Percentiles rank a stretch among this genome's conserved stretches.
phyloP scores from a whole-genome alignment of 192 early-diverging fungal genomes.

The Podila verticillata region DNA sequence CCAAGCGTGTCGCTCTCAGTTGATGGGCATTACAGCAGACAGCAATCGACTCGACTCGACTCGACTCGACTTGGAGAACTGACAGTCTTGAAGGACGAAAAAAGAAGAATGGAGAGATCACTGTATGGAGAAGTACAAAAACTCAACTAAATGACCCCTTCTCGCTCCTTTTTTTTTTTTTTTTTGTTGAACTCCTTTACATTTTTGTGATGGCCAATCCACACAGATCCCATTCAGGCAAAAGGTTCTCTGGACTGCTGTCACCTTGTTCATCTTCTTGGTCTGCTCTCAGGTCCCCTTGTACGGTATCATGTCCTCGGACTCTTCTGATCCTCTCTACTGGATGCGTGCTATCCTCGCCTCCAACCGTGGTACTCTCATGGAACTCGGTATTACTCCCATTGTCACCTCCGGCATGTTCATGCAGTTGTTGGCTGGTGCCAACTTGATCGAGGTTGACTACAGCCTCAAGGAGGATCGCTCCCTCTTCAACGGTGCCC shows the following conservation, averaged over 20 bases:
- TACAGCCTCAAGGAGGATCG: slow-evolving; percentile 98
- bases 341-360: slow-evolving; percentile 99
- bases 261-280: slow-evolving; percentile 99
- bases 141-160: not conserved
- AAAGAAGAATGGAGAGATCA: too few relatives aligned
- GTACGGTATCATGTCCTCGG: slow-evolving; percentile 99
- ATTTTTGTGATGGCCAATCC: too few relatives aligned
- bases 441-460: slow-evolving; percentile 98
- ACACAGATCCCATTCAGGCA: slow-evolving; percentile 93
- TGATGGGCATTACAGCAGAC: too few relatives aligned
- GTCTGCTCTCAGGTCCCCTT: slow-evolving; percentile 99
- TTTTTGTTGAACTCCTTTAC: not conserved
- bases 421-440: slow-evolving; percentile 99
- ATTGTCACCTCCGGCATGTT: slow-evolving; percentile 99
- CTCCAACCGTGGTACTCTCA: slow-evolving; percentile 99
- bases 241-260: slow-evolving; percentile 99
- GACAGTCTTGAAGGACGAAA: too few relatives aligned
- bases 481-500: slow-evolving; percentile 98
- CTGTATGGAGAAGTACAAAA: not conserved
- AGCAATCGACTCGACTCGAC: too few relatives aligned
- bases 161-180: not conserved
- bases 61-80: too few relatives aligned
- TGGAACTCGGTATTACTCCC: slow-evolving; percentile 99
- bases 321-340: slow-evolving; percentile 98
- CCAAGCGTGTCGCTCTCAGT: too few relatives aligned